A percentile compares a stretch with the other conserved stretches of the same genome.
Evolutionary conservation across 805 yeast species (phyloP).

Genomic region (Deakozyma indianensis): DNA sequence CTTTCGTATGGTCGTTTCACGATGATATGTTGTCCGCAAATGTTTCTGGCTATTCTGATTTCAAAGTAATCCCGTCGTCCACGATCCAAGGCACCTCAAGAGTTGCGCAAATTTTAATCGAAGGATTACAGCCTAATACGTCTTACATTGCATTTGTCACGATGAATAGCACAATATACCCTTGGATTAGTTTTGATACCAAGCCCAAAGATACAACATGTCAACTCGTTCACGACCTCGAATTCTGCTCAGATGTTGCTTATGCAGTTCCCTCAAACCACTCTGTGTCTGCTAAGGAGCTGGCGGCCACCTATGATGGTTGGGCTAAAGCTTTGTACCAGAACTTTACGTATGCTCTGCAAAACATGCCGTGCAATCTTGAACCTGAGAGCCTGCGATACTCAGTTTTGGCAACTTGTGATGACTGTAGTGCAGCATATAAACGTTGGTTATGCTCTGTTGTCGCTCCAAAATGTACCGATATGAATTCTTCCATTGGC

Average conservation of each 20-base stretch:
- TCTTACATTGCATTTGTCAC: conserved; percentile 52
- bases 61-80: too few relatives aligned
- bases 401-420: conserved; percentile 64
- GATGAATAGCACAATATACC: conserved; percentile 25
- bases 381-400: conserved; percentile 47
- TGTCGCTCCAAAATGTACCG: conserved; percentile 74
- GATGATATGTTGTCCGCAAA: not conserved
- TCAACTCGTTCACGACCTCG: conserved; percentile 55
- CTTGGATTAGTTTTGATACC: conserved; percentile 36
- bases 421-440: conserved; percentile 56
- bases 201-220: conserved; percentile 48
- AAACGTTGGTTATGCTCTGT: conserved; percentile 84
- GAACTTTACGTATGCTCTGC: conserved; percentile 64
- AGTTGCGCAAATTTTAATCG: conserved; percentile 43
- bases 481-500: conserved; percentile 11
- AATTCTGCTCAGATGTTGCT: conserved; percentile 70
- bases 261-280: conserved; percentile 65
- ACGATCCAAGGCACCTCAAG: too few relatives aligned
- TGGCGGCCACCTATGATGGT: conserved; percentile 44
- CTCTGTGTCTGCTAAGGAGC: conserved; percentile 20
- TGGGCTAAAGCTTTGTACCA: conserved; percentile 40
- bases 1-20: not conserved
- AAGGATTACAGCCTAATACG: conserved; percentile 46
- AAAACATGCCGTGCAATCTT: conserved; percentile 59
- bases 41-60: not conserved